Conservation (phyloP, 805 yeast genomes). For the Huiozyma sinensis region DNA sequence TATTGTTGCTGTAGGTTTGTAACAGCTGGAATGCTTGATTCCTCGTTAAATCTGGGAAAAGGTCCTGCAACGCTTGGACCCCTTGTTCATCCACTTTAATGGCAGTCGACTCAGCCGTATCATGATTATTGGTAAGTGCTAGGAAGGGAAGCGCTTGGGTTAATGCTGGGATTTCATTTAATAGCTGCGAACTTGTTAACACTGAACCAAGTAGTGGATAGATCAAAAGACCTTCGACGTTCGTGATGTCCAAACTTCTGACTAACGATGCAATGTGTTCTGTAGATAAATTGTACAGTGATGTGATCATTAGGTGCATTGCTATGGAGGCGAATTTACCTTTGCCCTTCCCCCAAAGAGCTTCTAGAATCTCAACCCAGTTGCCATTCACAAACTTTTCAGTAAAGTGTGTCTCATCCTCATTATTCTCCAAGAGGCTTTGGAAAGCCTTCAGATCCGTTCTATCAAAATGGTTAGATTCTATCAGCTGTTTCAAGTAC, state of each 20-base stretch:
- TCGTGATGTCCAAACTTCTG: conserved; percentile 34
- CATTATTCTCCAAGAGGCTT: conserved; percentile 28
- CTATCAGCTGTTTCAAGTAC: conserved; percentile 37
- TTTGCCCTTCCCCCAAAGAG: conserved; percentile 44
- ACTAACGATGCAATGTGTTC: conserved; percentile 33
- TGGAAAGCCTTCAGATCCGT: conserved; percentile 39
- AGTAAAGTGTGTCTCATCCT: conserved; percentile 32
- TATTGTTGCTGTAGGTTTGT: conserved; percentile 36
- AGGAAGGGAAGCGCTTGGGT: conserved; percentile 42
- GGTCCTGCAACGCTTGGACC: conserved; percentile 36
- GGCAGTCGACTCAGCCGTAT: background rate
- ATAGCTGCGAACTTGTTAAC: conserved; percentile 38
- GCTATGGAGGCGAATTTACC: conserved; percentile 39
- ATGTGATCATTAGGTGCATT: conserved; percentile 41
- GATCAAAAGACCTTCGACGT: conserved; percentile 32
- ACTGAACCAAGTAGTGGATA: conserved; percentile 50
- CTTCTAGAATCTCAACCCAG: conserved; percentile 55
- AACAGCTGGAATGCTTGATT: conserved; percentile 41
- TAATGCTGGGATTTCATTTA: conserved; percentile 40
- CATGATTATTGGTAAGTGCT: conserved; percentile 7
- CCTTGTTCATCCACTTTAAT: conserved; percentile 21
- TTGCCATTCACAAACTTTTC: conserved; percentile 41
- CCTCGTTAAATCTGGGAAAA: conserved; percentile 55
- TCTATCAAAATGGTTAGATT: conserved; percentile 35
- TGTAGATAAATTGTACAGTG: conserved; percentile 39